These are phyloP conservation scores for Vicia sativa DNA, from an alignment of 306 rosid genomes.

Conservation along the genomic window DNA sequence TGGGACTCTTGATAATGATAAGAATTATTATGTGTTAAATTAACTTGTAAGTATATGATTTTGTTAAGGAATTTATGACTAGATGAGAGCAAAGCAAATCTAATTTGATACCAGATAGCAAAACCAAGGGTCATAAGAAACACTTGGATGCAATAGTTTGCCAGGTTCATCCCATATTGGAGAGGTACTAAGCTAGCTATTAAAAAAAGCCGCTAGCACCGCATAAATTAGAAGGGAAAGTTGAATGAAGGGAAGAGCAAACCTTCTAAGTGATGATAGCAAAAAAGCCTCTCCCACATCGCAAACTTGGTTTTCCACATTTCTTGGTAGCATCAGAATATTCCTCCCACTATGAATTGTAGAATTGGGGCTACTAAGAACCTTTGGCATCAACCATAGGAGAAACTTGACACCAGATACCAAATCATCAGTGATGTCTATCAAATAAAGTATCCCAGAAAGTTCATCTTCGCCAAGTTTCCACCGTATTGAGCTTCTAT, in stretches of 20 bases:
- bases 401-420: slow-evolving; percentile 82
- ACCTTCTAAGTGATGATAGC: slow-evolving; percentile 87
- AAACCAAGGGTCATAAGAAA: slow-evolving; percentile 2
- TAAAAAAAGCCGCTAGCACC: slow-evolving; percentile 15
- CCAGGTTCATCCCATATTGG: background rate
- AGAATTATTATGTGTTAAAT: slow-evolving; percentile 18
- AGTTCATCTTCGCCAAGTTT: slow-evolving; percentile 92
- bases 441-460: slow-evolving; percentile 70
- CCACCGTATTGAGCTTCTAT: slow-evolving; percentile 69
- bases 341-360: slow-evolving; percentile 76
- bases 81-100: slow-evolving; percentile 5
- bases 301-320: slow-evolving; percentile 77
- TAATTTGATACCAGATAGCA: background rate
- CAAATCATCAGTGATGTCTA: slow-evolving; percentile 77
- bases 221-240: slow-evolving; percentile 21
- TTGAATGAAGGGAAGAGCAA: slow-evolving; percentile 18
- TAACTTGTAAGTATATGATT: slow-evolving; percentile 10
- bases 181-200: slow-evolving; percentile 10
- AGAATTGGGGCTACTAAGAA: slow-evolving; percentile 59
- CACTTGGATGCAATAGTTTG: slow-evolving; percentile 25
- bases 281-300: slow-evolving; percentile 92
- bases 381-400: slow-evolving; percentile 93
- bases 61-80: slow-evolving; percentile 1
- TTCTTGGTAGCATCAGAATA: slow-evolving; percentile 59
- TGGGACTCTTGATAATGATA: background rate